Conservation (phyloP, 208 protist genomes). For the Acanthamoeba sp. region DNA sequence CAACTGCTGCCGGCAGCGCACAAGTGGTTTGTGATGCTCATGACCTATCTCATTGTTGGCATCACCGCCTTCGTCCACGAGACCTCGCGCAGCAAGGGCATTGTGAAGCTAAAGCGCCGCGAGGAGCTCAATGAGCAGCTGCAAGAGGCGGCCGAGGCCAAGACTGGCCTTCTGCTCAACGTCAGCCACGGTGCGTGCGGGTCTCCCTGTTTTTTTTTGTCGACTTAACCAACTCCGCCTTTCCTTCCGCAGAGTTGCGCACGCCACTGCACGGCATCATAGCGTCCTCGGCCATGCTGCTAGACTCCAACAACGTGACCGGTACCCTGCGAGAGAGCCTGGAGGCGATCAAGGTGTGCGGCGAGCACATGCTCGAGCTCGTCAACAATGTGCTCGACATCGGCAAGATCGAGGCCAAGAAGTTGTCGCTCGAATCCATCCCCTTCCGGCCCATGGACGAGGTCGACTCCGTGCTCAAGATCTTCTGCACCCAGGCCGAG, state of each 20-base stretch:
- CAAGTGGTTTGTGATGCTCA: slow-evolving; percentile 64
- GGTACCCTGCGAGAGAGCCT: neutral
- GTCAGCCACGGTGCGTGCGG: slow-evolving; percentile 49
- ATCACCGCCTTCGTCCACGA: slow-evolving; percentile 62
- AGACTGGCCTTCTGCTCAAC: slow-evolving; percentile 65
- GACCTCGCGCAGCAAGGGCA: slow-evolving; percentile 5
- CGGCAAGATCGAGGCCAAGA: slow-evolving; percentile 16
- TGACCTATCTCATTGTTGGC: slow-evolving; percentile 44
- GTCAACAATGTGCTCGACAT: slow-evolving; percentile 65
- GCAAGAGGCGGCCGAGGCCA: slow-evolving; percentile 60
- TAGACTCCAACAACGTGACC: neutral
- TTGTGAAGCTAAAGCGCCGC: slow-evolving; percentile 26
- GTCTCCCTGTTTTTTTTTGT: neutral
- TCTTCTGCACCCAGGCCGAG: slow-evolving; percentile 53
- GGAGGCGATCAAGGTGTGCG: slow-evolving; percentile 32
- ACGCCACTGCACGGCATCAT: slow-evolving; percentile 74
- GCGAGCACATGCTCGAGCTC: slow-evolving; percentile 53
- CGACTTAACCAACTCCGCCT: neutral
- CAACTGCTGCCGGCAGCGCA: neutral
- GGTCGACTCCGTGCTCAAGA: slow-evolving; percentile 24
- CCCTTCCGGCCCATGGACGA: slow-evolving; percentile 43
- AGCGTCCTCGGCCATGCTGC: neutral
- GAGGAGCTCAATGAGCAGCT: slow-evolving; percentile 60
- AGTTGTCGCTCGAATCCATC: slow-evolving; percentile 51
- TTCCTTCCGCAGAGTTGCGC: slow-evolving; percentile 23